Conservation (phyloP, 139 green algal genomes). For the Picochlorum sp. region DNA sequence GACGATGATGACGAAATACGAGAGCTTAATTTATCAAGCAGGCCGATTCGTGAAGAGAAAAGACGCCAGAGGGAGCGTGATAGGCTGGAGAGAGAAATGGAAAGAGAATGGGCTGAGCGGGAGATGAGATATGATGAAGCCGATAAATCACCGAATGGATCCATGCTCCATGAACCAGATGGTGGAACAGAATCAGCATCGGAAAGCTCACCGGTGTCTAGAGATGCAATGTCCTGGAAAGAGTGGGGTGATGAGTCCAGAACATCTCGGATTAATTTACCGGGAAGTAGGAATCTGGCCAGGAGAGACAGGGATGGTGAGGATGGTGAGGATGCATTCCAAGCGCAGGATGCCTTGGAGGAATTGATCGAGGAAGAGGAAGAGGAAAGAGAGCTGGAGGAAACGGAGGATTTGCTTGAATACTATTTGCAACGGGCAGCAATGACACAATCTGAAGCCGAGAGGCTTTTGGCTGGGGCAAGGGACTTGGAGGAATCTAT, state of each 20-base stretch:
- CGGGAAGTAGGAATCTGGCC: too few relatives aligned
- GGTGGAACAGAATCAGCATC: too few relatives aligned
- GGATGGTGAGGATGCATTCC: constrained; percentile 4
- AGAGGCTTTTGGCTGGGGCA: constrained; percentile 62
- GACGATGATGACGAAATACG: constrained; percentile 89
- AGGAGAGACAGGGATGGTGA: constrained; percentile 14
- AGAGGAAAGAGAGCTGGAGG: constrained; percentile 48
- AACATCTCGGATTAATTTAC: too few relatives aligned
- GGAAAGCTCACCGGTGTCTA: too few relatives aligned
- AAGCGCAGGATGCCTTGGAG: constrained; percentile 53
- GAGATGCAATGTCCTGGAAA: too few relatives aligned
- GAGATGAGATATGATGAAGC: neutral
- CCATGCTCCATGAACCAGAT: too few relatives aligned
- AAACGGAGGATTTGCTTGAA: constrained; percentile 87
- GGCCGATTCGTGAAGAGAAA: constrained; percentile 60
- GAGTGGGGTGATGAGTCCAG: too few relatives aligned
- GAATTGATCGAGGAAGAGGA: constrained; percentile 46
- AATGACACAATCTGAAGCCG: constrained; percentile 56
- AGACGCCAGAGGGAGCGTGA: constrained; percentile 61
- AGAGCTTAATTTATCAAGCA: constrained; percentile 76
- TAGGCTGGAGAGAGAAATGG: constrained; percentile 75
- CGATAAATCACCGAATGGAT: neutral
- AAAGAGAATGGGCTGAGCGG: too few relatives aligned
- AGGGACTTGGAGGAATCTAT: constrained; percentile 89
- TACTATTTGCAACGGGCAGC: constrained; percentile 85